These are phyloP conservation scores for Suhomyces bribrorum DNA, from an alignment of 1,139 yeast species.

Conservation along the genomic window DNA sequence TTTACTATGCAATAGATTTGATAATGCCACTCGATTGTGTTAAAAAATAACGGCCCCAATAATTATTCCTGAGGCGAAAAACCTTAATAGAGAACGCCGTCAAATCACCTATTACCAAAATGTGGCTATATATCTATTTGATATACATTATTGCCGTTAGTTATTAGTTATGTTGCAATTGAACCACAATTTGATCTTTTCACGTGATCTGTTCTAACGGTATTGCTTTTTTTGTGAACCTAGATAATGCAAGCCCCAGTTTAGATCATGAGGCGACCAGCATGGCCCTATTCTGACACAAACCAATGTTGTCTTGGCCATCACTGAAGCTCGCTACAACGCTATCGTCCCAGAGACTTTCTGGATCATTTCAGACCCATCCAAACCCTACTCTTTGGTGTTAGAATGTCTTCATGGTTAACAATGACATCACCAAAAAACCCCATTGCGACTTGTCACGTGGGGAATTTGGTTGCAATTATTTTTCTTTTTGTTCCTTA, in stretches of 20 bases:
- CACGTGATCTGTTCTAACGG: slow-evolving; percentile 11
- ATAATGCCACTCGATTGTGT: too few relatives aligned
- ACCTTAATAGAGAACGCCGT: too few relatives aligned
- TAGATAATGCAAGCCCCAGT: background rate
- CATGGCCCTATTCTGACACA: too few relatives aligned
- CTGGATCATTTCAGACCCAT: background rate
- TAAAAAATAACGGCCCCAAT: too few relatives aligned
- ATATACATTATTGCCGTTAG: background rate
- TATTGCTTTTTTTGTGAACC: background rate
- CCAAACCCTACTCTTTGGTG: background rate
- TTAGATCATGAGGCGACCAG: too few relatives aligned
- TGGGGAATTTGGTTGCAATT: background rate
- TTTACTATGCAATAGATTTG: too few relatives aligned
- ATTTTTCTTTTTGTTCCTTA: background rate
- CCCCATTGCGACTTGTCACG: slow-evolving; percentile 11
- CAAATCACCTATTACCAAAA: too few relatives aligned
- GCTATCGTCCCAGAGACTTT: too few relatives aligned
- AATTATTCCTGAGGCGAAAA: too few relatives aligned
- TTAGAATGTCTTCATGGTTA: background rate
- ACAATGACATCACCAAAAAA: background rate
- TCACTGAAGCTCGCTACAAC: too few relatives aligned
- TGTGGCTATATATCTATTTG: too few relatives aligned
- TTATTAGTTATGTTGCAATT: slow-evolving; percentile 13
- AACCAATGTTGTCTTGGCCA: too few relatives aligned
- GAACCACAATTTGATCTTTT: slow-evolving; percentile 15